These are phyloP conservation scores for Beverwykella pulmonaria DNA, from an alignment of 495 filamentous ascomycete species.

Conservation along the genomic window DNA sequence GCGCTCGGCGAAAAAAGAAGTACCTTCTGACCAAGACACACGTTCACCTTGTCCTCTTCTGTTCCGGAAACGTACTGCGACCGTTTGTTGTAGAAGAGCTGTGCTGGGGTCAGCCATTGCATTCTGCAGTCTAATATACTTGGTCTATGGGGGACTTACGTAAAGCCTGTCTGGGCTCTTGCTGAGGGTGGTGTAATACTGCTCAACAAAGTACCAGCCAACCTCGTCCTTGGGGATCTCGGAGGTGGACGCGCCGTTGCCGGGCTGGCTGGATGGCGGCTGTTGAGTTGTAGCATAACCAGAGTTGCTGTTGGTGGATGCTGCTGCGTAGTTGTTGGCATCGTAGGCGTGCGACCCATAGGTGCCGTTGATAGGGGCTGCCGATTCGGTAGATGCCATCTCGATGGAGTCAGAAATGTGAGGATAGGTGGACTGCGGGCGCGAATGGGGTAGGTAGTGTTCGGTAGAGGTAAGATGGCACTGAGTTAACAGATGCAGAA, in stretches of 20 bases:
- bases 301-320: slow-evolving; percentile 26
- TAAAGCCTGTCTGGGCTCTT: slow-evolving; percentile 90
- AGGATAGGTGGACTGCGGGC: not conserved
- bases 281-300: slow-evolving; percentile 24
- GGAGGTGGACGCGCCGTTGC: slow-evolving; percentile 20
- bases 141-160: slow-evolving; percentile 55
- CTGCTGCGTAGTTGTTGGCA: slow-evolving; percentile 39
- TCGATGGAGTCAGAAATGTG: slow-evolving; percentile 18
- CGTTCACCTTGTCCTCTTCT: slow-evolving; percentile 81
- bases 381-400: slow-evolving; percentile 47
- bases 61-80: slow-evolving; percentile 55
- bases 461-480: not conserved
- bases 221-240: slow-evolving; percentile 76
- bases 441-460: not conserved
- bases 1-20: not conserved
- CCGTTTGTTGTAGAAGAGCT: slow-evolving; percentile 55
- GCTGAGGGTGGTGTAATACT: slow-evolving; percentile 97
- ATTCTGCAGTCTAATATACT: not conserved
- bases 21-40: slow-evolving; percentile 83
- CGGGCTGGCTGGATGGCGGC: slow-evolving; percentile 17
- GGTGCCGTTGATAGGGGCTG: slow-evolving; percentile 49
- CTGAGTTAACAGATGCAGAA: not conserved
- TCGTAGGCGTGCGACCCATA: slow-evolving; percentile 45
- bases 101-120: not conserved
- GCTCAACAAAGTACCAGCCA: slow-evolving; percentile 98